phyloP scores from a whole-genome alignment of 2,329 filamentous ascomycete genomes.

The Fusarium brachygibbosum region DNA sequence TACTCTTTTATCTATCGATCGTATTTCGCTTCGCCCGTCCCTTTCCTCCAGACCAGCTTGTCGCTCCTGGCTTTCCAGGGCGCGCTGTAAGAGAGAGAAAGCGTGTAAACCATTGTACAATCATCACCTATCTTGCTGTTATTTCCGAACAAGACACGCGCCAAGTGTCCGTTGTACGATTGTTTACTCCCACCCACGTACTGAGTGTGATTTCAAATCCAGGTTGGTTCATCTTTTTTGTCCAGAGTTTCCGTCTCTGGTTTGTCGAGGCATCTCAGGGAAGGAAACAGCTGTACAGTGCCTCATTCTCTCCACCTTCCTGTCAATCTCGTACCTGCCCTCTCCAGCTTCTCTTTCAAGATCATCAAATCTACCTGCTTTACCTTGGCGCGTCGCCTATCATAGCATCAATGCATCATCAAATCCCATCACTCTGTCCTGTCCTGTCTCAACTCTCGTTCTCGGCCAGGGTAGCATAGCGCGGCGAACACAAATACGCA shows the following conservation, averaged over 20 bases:
- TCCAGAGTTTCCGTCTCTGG: constrained; percentile 21
- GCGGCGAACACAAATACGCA: constrained; percentile 39
- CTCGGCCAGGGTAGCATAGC: constrained; percentile 33
- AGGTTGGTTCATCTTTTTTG: constrained; percentile 48
- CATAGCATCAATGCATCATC: constrained; percentile 19
- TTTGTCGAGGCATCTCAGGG: constrained; percentile 11
- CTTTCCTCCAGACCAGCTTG: constrained; percentile 45
- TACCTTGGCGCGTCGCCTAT: constrained; percentile 8
- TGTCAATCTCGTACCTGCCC: constrained; percentile 23
- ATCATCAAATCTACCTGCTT: constrained; percentile 6
- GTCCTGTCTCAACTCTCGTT: constrained; percentile 14
- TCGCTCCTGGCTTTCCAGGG: constrained; percentile 49
- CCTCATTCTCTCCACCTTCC: constrained; percentile 8
- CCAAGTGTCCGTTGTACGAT: constrained; percentile 39
- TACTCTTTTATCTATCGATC: constrained; percentile 21
- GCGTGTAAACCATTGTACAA: constrained; percentile 35
- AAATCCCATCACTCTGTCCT: constrained; percentile 14
- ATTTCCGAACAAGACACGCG: constrained; percentile 14
- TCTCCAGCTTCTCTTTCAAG: constrained; percentile 8
- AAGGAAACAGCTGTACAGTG: constrained; percentile 20
- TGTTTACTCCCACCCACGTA: constrained; percentile 21
- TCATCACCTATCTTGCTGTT: neutral
- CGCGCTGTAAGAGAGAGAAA: constrained; percentile 48
- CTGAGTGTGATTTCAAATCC: constrained; percentile 31
- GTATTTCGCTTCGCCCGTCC: constrained; percentile 29